Percentiles rank a stretch among this genome's conserved stretches.
Evolutionary conservation across 2,329 filamentous ascomycete species (phyloP).

Genomic region (Alternaria incomplexa): DNA sequence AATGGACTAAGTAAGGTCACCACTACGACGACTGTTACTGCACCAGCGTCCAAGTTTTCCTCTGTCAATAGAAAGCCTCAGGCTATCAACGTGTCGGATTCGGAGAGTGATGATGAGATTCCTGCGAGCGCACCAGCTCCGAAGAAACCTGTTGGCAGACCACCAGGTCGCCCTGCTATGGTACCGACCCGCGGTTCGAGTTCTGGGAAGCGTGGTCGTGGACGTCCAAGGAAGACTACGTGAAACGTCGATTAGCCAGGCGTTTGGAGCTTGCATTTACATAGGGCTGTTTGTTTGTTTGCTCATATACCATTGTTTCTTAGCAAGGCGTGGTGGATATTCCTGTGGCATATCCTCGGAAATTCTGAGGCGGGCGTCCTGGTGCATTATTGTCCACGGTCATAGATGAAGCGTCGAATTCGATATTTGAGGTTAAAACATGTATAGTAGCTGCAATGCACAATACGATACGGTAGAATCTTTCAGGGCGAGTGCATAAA

Average conservation of each 20-base stretch:
- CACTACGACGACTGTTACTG: slow-evolving; percentile 16
- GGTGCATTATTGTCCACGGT: background rate
- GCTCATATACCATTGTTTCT: background rate
- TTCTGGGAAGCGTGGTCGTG: slow-evolving; percentile 28
- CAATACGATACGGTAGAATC: background rate
- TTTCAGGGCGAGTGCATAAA: background rate
- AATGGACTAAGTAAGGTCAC: slow-evolving; percentile 15
- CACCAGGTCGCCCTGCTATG: slow-evolving; percentile 26
- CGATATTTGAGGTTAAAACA: background rate
- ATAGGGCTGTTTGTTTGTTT: background rate
- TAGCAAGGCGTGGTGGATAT: background rate
- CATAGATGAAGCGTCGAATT: background rate
- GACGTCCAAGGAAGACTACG: slow-evolving; percentile 32
- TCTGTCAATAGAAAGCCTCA: slow-evolving; percentile 26
- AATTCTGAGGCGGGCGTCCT: background rate
- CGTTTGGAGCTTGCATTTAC: background rate
- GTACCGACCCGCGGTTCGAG: slow-evolving; percentile 30
- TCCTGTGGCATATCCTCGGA: background rate
- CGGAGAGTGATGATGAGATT: slow-evolving; percentile 42
- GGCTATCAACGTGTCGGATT: slow-evolving; percentile 31
- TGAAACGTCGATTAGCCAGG: background rate
- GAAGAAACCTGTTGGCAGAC: slow-evolving; percentile 27
- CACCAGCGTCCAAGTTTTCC: slow-evolving; percentile 23
- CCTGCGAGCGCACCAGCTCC: slow-evolving; percentile 34
- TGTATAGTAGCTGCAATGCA: background rate